These are phyloP conservation scores for Globisporangium middletonii DNA, from an alignment of 352 stramenopile genomes.

Conservation along the genomic window DNA sequence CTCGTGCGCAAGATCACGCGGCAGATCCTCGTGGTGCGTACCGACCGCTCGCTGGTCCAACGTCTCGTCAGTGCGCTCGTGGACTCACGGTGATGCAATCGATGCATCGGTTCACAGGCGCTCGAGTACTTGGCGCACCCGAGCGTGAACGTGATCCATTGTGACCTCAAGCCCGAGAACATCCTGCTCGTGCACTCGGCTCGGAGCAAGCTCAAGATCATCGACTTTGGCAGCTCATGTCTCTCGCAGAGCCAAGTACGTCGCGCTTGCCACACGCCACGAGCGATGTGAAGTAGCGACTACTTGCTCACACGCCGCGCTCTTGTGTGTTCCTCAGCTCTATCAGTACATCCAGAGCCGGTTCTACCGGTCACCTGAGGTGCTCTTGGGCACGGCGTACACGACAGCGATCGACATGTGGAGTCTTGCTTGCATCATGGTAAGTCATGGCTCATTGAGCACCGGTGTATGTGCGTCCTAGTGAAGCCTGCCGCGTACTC, in stretches of 20 bases:
- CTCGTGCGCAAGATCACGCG: slow-evolving; percentile 94
- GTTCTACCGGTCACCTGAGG: slow-evolving; percentile 94
- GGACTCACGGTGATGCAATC: neutral
- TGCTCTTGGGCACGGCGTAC: slow-evolving; percentile 79
- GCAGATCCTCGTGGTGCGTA: slow-evolving; percentile 88
- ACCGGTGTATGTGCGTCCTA: no score
- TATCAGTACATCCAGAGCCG: slow-evolving; percentile 98
- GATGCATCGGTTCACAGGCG: slow-evolving; percentile 19
- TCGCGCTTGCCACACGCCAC: neutral
- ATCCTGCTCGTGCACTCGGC: slow-evolving; percentile 94
- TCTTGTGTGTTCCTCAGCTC: slow-evolving; percentile 45
- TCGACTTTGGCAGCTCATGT: slow-evolving; percentile 99
- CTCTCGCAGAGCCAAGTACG: slow-evolving; percentile 85
- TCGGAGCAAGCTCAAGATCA: slow-evolving; percentile 97
- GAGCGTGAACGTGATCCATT: slow-evolving; percentile 97
- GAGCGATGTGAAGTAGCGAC: no score
- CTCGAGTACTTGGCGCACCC: slow-evolving; percentile 86
- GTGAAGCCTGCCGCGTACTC: no score
- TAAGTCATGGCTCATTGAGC: no score
- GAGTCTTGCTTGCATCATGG: slow-evolving; percentile 86
- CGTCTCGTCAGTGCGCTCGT: neutral
- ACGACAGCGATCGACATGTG: slow-evolving; percentile 87
- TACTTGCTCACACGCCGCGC: neutral
- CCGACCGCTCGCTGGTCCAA: neutral
- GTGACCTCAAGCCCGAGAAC: slow-evolving; percentile 99